Conservation (phyloP, 139 green algal species). For the Microglena sp. region DNA sequence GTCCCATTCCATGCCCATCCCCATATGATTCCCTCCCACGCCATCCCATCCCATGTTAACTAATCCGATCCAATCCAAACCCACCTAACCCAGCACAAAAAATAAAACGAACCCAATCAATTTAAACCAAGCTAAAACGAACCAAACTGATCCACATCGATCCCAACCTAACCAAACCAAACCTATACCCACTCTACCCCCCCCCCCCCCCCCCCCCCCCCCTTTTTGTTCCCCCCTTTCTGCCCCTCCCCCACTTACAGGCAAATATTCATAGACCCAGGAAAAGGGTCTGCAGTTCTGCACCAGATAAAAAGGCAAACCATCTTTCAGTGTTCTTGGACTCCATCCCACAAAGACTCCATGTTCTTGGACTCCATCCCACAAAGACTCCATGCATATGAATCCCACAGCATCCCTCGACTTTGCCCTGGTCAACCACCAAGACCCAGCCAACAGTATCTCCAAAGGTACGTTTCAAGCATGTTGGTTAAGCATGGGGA, state of each 20-base stretch:
- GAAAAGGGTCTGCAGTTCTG: no score
- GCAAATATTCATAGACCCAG: constrained; percentile 66
- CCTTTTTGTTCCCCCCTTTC: no score
- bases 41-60: no score
- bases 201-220: no score
- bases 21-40: no score
- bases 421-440: constrained; percentile 66
- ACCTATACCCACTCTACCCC: no score
- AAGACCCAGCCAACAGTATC: constrained; percentile 29
- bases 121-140: no score
- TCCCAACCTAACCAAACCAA: no score
- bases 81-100: neutral
- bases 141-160: no score
- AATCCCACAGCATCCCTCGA: constrained; percentile 65
- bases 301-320: neutral
- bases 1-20: no score
- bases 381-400: constrained; percentile 38
- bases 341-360: no score
- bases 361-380: constrained; percentile 53
- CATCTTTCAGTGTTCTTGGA: constrained; percentile 66
- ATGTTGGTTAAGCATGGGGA: neutral
- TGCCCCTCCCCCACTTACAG: constrained; percentile 37
- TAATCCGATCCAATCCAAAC: no score
- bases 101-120: neutral
- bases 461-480: constrained; percentile 42